Conservation (phyloP, 768 basidiomycete genomes). For the Mycena olivaceomarginata region DNA sequence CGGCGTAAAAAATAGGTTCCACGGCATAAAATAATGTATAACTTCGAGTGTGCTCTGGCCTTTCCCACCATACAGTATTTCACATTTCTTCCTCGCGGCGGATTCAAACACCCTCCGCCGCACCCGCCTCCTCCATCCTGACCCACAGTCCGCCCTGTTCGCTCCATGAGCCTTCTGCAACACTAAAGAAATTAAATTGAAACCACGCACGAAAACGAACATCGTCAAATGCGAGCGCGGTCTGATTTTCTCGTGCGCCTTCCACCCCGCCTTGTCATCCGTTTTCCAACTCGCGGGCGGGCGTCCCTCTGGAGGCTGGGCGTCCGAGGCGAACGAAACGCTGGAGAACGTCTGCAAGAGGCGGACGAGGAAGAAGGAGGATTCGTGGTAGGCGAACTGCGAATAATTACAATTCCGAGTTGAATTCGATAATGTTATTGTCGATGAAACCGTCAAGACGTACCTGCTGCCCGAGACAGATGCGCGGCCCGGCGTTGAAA, state of each 20-base stretch:
- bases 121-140: background rate
- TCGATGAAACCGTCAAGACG: background rate
- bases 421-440: background rate
- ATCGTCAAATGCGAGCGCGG: constrained; percentile 72
- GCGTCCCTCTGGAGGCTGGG: constrained; percentile 62
- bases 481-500: constrained; percentile 70
- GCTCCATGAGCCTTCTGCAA: background rate
- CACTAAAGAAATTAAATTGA: background rate
- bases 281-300: constrained; percentile 70
- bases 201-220: constrained; percentile 63
- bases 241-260: constrained; percentile 68
- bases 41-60: too few species aligned
- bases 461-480: constrained; percentile 72
- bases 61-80: too few species aligned
- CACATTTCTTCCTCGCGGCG: too few species aligned
- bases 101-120: background rate
- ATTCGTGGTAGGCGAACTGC: constrained; percentile 81
- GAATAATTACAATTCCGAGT: background rate
- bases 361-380: constrained; percentile 77
- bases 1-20: too few species aligned
- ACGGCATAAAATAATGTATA: too few species aligned
- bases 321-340: constrained; percentile 66
- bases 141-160: constrained; percentile 1
- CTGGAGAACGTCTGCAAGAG: constrained; percentile 73
- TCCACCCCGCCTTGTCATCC: constrained; percentile 53